A percentile compares a stretch with the other conserved stretches of the same genome.
These are phyloP conservation scores for Canariomyces notabilis DNA, from an alignment of 2,329 filamentous ascomycete species.

Conservation along the genomic window DNA sequence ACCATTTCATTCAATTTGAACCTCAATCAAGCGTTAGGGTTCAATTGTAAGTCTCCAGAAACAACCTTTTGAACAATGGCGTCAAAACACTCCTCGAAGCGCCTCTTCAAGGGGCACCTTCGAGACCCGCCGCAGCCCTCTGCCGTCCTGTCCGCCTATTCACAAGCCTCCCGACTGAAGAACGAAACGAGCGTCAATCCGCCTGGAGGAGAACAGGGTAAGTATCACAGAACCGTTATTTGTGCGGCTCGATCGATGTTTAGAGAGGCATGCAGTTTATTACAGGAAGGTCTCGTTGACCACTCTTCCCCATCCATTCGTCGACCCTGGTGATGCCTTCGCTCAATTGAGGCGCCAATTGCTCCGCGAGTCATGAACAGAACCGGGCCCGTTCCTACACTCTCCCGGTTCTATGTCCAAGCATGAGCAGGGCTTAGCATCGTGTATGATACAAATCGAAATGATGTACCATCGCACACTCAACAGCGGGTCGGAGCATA, in stretches of 20 bases:
- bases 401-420: no score
- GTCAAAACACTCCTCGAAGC: background rate
- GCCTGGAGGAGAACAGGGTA: conserved; percentile 8
- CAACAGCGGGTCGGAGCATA: no score
- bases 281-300: conserved; percentile 13
- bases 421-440: no score
- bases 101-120: conserved; percentile 12
- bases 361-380: background rate
- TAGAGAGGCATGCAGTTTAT: background rate
- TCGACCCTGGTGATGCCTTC: conserved; percentile 18
- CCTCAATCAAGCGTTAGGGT: no score
- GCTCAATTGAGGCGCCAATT: background rate
- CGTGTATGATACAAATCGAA: no score
- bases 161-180: conserved; percentile 7
- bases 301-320: conserved; percentile 17
- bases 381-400: background rate
- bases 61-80: conserved; percentile 1
- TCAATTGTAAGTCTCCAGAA: no score
- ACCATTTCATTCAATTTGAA: no score
- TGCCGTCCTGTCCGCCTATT: conserved; percentile 1
- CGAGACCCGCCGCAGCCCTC: conserved; percentile 1
- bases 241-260: background rate
- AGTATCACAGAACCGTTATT: background rate
- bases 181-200: conserved; percentile 8
- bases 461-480: no score